A percentile compares a stretch with the other conserved stretches of the same genome.
phyloP scores from a whole-genome alignment of 1,284 basidiomycete species.

The Ceratobasidium sp. region DNA sequence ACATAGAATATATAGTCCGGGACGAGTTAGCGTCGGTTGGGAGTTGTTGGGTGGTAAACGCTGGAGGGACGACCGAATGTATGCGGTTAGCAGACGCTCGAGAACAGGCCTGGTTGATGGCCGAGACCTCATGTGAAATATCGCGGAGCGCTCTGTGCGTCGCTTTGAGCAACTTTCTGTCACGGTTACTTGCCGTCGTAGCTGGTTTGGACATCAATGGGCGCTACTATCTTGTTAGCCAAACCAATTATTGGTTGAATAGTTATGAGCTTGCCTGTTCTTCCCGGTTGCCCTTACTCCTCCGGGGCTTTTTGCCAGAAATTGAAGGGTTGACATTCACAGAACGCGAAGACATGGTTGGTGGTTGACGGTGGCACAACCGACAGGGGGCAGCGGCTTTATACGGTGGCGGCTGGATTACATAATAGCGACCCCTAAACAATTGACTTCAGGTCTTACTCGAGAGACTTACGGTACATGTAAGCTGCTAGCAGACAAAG shows the following conservation, averaged over 20 bases:
- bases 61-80: constrained; percentile 6
- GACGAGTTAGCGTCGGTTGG: too few relatives aligned
- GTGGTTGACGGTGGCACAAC: too few relatives aligned
- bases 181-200: background rate
- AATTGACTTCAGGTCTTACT: too few relatives aligned
- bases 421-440: background rate
- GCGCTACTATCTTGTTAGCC: background rate
- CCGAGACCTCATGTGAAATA: background rate
- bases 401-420: constrained; percentile 1
- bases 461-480: too few relatives aligned
- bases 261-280: constrained; percentile 1
- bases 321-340: background rate
- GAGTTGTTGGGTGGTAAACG: background rate
- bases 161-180: background rate
- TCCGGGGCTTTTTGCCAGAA: background rate
- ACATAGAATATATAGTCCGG: background rate
- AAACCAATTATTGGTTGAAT: background rate
- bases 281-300: background rate
- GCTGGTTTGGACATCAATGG: background rate
- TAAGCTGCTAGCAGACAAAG: too few relatives aligned
- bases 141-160: background rate
- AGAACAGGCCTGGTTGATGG: background rate
- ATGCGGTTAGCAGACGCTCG: constrained; percentile 6
- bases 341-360: background rate
- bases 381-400: background rate